phyloP scores from a whole-genome alignment of 2,329 filamentous ascomycete species.

The Scedosporium apiospermum region DNA sequence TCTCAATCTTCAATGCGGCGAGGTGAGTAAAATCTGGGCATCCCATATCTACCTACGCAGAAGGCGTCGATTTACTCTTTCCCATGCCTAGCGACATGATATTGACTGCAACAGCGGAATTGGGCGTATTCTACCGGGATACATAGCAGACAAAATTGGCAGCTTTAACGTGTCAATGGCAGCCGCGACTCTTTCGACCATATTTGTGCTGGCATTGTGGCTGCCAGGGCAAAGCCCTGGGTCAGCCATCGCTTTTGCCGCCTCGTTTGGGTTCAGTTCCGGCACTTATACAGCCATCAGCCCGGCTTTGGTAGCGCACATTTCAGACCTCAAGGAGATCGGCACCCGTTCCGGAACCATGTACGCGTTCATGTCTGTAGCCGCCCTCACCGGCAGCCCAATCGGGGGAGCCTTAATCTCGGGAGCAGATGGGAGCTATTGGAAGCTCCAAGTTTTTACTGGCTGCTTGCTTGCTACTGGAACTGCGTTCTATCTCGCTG shows the following conservation, averaged over 20 bases:
- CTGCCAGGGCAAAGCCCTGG: constrained; percentile 18
- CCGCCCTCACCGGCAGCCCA: constrained; percentile 13
- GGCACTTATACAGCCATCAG: constrained; percentile 22
- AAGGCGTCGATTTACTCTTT: too few relatives aligned
- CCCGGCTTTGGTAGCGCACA: constrained; percentile 30
- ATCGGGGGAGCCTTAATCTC: constrained; percentile 15
- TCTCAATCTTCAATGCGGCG: constrained; percentile 16
- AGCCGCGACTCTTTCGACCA: constrained; percentile 27
- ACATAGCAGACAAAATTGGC: constrained; percentile 16
- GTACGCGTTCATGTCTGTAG: constrained; percentile 11
- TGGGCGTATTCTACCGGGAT: constrained; percentile 14
- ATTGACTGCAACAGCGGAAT: constrained; percentile 11
- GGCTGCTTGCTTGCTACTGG: too few relatives aligned
- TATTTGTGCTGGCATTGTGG: constrained; percentile 26
- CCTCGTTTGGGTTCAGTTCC: constrained; percentile 24
- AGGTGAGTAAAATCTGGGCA: constrained; percentile 8
- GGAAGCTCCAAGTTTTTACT: too few relatives aligned
- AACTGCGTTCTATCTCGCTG: too few relatives aligned
- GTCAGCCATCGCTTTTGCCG: constrained; percentile 19
- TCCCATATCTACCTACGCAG: too few relatives aligned
- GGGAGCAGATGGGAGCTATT: neutral
- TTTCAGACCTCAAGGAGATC: constrained; percentile 44
- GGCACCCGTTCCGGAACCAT: constrained; percentile 39
- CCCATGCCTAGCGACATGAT: neutral
- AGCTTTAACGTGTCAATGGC: constrained; percentile 26